phyloP scores from a whole-genome alignment of 257 asterid species.

The Nicotiana obtusifolia region DNA sequence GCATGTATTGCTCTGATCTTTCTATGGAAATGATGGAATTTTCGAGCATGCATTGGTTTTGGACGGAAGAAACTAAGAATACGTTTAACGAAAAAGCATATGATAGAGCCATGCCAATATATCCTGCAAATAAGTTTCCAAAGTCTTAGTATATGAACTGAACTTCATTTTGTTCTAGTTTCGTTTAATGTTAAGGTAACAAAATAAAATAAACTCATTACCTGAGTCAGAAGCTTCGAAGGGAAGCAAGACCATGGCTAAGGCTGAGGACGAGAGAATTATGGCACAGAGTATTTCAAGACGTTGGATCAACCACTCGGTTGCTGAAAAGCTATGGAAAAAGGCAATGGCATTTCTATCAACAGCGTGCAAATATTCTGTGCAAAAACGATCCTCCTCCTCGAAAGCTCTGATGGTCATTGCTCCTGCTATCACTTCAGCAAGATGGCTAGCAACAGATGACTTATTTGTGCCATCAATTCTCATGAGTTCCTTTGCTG shows the following conservation, averaged over 20 bases:
- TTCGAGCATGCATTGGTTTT: constrained; percentile 27
- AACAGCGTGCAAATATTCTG: constrained; percentile 19
- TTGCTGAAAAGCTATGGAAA: constrained; percentile 33
- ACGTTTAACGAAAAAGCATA: constrained; percentile 32
- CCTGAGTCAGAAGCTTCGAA: constrained; percentile 28
- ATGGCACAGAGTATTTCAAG: constrained; percentile 27
- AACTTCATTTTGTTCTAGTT: not conserved
- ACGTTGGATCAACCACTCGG: constrained; percentile 36
- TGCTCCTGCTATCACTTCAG: constrained; percentile 37
- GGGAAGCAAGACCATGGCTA: constrained; percentile 25
- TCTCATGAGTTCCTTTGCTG: constrained; percentile 33
- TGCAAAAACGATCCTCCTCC: constrained; percentile 31
- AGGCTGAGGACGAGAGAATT: constrained; percentile 34
- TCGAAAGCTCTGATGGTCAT: constrained; percentile 33
- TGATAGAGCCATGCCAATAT: constrained; percentile 36
- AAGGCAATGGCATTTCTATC: constrained; percentile 23
- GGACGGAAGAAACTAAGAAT: constrained; percentile 16
- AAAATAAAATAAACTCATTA: not conserved
- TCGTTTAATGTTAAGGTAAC: no score
- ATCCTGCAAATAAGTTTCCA: constrained; percentile 20
- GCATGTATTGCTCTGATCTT: constrained; percentile 29
- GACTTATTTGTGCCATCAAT: constrained; percentile 34
- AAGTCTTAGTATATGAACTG: not conserved
- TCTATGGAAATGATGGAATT: constrained; percentile 31
- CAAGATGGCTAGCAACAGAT: constrained; percentile 28